phyloP scores from a whole-genome alignment of 805 yeast species.

The Priceomyces medius region DNA sequence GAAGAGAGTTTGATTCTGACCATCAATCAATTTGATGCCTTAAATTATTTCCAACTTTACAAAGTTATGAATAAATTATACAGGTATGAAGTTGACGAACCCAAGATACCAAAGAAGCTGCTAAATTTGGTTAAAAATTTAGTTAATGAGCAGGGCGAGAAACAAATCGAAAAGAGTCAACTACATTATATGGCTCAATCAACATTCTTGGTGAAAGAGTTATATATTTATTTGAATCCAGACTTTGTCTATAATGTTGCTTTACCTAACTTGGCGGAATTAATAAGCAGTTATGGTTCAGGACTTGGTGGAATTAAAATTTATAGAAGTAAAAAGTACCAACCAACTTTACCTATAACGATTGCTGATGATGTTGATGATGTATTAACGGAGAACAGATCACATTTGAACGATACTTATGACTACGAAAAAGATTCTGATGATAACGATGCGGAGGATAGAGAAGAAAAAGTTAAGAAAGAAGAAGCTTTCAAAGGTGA shows the following conservation, averaged over 20 bases:
- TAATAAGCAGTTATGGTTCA: constrained; percentile 73
- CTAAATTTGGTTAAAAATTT: constrained; percentile 30
- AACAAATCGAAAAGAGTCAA: constrained; percentile 24
- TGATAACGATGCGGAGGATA: constrained; percentile 23
- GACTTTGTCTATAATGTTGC: constrained; percentile 54
- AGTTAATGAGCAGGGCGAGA: constrained; percentile 37
- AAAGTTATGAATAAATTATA: constrained; percentile 68
- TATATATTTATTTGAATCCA: constrained; percentile 51
- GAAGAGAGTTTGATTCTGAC: constrained; percentile 62
- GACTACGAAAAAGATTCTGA: constrained; percentile 24
- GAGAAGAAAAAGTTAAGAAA: constrained; percentile 18
- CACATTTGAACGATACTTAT: constrained; percentile 31
- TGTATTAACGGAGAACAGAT: constrained; percentile 35
- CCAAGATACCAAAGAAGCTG: constrained; percentile 50
- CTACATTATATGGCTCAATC: constrained; percentile 42
- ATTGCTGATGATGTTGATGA: constrained; percentile 73
- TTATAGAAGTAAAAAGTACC: constrained; percentile 54
- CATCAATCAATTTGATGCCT: constrained; percentile 48
- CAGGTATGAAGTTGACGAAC: constrained; percentile 81
- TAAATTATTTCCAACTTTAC: constrained; percentile 69
- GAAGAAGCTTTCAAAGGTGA: constrained; percentile 37
- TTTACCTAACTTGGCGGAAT: constrained; percentile 71
- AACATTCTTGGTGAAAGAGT: constrained; percentile 39
- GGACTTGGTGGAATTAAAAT: constrained; percentile 63
- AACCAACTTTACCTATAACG: constrained; percentile 71